Evolutionary conservation across 2,329 filamentous ascomycete species (phyloP), one percentile per base, ranked within the genome.

Genomic region (Talaromyces amestolkiae): DNA sequence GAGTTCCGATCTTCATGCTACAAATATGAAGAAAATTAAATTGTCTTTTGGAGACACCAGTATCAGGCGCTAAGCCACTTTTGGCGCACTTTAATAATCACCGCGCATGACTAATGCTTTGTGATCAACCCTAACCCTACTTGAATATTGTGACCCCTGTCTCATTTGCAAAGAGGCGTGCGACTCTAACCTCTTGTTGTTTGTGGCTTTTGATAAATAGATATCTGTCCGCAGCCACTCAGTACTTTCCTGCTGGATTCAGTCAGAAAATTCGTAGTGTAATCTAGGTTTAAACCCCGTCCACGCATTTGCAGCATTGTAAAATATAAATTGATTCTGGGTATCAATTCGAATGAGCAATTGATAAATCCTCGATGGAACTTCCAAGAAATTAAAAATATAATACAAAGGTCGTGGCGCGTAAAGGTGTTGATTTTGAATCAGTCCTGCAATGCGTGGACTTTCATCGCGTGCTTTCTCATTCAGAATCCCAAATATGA

Each of bases 401-500:
- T 22, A 3, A 22, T 22, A 22, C 22, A 22, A 47, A 43, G 41
- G 41, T 22, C 22, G 3, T 22, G 22, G 22, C 22, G 22, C 22
- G 22, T 22, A 22, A 22, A 22, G 22, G 22, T 22, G 22, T 22
- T 22, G 22, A 22, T 22, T 2, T 22, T 22, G 22, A 3, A 22
- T 22, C 3, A 1, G 3, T 22, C 22, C 3, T 22, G n/a, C 17
- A 19, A 19, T 43, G 1, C 5, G 19, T 8, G 8, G 41, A 19
- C 17, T 43, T 19, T 5, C 39, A 41, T 17, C 3, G 17, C 22
- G 7, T 43, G n/a, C n/a, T 47, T 17, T 22, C 41, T 47, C 43
- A 47, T 1, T 47, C 43, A 24, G 43, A 64, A 58, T 64, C 61
- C 62, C 41, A 53, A 19, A 33, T 22, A 37, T 64, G 41, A 22